Evolutionary conservation across 495 filamentous ascomycete genomes (phyloP), one percentile per base, ranked within the genome.

Genomic region (Lasiosphaeria miniovina): DNA sequence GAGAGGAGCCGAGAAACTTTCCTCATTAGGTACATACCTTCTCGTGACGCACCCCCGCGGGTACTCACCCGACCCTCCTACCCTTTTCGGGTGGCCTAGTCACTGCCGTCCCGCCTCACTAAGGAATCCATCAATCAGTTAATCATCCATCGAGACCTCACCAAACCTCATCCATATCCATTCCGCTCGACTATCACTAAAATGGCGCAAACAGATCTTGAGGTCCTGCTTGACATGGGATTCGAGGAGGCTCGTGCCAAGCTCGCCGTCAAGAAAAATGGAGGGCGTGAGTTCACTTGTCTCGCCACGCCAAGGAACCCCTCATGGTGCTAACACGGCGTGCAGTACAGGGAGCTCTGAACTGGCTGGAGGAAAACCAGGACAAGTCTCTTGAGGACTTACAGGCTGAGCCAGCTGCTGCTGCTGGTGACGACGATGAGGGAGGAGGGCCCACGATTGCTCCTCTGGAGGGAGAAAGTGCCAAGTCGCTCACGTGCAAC

Each of bases 281-380:
- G 90, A 52, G 85, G 86, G 53, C 69, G 92, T 93, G 73, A 76
- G 89, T 81, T 17, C 54, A 36, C 36, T 52, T 53, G 3, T 34
- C 40, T 48, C 46, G 17, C 15, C 56, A n/a, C 32, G n/a, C 1
- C 8, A 11, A 7, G 1, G 43, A 5, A 9, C 43, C 12, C 43
- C 5, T 46, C 12, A 36, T 14, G 43, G n/a, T 45, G 45, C 52
- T 69, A 54, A 69, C 60, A 32, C 4, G 12, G 9, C 11, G 10
- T 45, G 41, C 61, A 96, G 91, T 97, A 56, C 86, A 93, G 71
- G 89, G 87, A 65, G 93, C 93, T 57, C 77, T 98, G 57, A 89
- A 94, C 74, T 98, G 95, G 94, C 83, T 98, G 9, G 94, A 96
- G 68, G 79, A 86, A 63, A 96, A 92, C 62, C 85, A 94, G 50